Evolutionary conservation across 768 basidiomycete genomes (phyloP).

Genomic region (Calocybe cyanea): DNA sequence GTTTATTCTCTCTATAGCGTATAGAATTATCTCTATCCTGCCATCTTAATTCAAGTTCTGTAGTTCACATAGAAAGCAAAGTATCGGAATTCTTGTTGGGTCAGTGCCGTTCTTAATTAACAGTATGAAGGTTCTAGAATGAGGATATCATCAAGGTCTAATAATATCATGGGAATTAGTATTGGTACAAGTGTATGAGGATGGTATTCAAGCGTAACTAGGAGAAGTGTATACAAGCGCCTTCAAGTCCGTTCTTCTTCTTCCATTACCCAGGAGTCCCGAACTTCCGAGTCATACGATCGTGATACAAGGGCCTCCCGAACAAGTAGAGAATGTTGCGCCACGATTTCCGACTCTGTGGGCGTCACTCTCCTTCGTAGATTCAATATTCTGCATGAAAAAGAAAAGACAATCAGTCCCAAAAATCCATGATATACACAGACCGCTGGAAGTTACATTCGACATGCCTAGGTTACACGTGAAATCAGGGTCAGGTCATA

Average conservation of each 20-base stretch:
- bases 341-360: slow-evolving; percentile 28
- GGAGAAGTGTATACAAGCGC: no score
- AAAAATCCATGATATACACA: background rate
- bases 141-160: no score
- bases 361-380: slow-evolving; percentile 34
- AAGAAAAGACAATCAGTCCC: background rate
- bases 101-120: no score
- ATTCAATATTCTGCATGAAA: slow-evolving; percentile 31
- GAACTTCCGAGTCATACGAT: background rate
- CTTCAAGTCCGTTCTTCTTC: background rate
- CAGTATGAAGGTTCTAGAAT: no score
- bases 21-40: no score
- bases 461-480: slow-evolving; percentile 28
- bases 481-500: background rate
- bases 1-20: no score
- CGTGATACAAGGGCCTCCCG: slow-evolving; percentile 17
- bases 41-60: no score
- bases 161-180: no score
- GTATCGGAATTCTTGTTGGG: no score
- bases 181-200: no score
- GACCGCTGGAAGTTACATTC: slow-evolving; percentile 20
- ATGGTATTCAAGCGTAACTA: no score
- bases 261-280: slow-evolving; percentile 14
- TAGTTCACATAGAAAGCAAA: no score
- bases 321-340: slow-evolving; percentile 26